A percentile compares a stretch with the other conserved stretches of the same genome.
These are phyloP conservation scores for Hypomyces rosellus DNA, from an alignment of 2,329 filamentous ascomycete species.

Conservation along the genomic window DNA sequence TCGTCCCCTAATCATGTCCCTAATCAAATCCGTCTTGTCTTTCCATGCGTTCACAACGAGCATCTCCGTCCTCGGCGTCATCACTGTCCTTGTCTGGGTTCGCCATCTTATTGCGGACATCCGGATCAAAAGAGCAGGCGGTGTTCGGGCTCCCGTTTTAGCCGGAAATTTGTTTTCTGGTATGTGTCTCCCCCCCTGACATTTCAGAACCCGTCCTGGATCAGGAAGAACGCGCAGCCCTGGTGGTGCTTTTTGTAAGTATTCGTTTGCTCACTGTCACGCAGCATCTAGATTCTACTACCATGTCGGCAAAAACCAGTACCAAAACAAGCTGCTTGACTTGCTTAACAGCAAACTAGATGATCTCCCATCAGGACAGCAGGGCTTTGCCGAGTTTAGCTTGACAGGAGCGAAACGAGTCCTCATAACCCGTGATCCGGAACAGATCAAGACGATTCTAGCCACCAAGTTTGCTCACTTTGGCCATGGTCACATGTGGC, in stretches of 20 bases:
- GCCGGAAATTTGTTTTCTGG: conserved; percentile 29
- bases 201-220: neutral
- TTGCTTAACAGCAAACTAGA: conserved; percentile 14
- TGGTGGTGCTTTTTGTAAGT: neutral
- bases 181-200: conserved; percentile 6
- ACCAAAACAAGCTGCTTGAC: conserved; percentile 13
- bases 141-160: conserved; percentile 26
- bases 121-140: conserved; percentile 26
- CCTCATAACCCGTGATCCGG: conserved; percentile 45
- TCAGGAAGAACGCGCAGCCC: neutral
- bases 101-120: conserved; percentile 18
- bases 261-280: neutral
- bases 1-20: neutral
- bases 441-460: conserved; percentile 52
- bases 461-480: conserved; percentile 52
- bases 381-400: conserved; percentile 17
- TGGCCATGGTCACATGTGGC: conserved; percentile 38
- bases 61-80: neutral
- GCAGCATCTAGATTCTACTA: conserved; percentile 15
- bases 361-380: conserved; percentile 1
- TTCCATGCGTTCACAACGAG: neutral
- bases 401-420: conserved; percentile 20
- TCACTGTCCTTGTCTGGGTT: conserved; percentile 16
- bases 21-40: neutral
- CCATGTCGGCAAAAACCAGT: conserved; percentile 15